These are phyloP conservation scores for Cenchrus purpureus DNA, from an alignment of 176 grass and related monocot species.

Conservation along the genomic window DNA sequence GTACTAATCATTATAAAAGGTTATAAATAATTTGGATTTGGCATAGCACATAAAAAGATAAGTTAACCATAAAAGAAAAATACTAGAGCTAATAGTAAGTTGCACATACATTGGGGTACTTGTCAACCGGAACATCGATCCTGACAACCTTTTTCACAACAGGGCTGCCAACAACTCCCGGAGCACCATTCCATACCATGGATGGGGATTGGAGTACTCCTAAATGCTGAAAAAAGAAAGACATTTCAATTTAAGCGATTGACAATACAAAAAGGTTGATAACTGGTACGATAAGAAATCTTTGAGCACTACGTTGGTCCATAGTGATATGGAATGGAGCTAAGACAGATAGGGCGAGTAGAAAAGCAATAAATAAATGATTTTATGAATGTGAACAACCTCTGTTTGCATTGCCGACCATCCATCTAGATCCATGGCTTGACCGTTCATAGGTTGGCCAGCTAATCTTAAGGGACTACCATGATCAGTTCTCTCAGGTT, in stretches of 20 bases:
- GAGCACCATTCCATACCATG: slow-evolving; percentile 61
- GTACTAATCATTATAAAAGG: slow-evolving; percentile 63
- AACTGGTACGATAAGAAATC: not conserved
- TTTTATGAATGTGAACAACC: slow-evolving; percentile 50
- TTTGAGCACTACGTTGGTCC: not conserved
- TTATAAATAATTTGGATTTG: slow-evolving; percentile 39
- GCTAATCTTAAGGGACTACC: slow-evolving; percentile 71
- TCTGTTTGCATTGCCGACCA: slow-evolving; percentile 80
- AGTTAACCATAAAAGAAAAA: slow-evolving; percentile 13
- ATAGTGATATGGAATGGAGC: not conserved
- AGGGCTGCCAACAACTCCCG: slow-evolving; percentile 50
- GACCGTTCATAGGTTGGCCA: slow-evolving; percentile 62
- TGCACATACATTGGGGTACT: slow-evolving; percentile 79
- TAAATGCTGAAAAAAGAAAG: slow-evolving; percentile 59
- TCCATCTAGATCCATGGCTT: slow-evolving; percentile 87
- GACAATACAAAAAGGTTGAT: not conserved
- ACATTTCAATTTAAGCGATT: slow-evolving; percentile 33
- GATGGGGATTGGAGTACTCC: slow-evolving; percentile 51
- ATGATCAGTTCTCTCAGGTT: slow-evolving; percentile 79
- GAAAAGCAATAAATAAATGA: slow-evolving; percentile 28
- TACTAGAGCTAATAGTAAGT: not conserved
- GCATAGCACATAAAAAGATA: slow-evolving; percentile 18
- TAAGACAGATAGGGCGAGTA: slow-evolving; percentile 12
- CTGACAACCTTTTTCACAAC: slow-evolving; percentile 76
- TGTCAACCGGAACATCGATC: slow-evolving; percentile 83